Percentiles rank a stretch among this genome's conserved stretches.
phyloP scores from a whole-genome alignment of 2,329 filamentous ascomycete species.

The Coleophoma cylindrospora region DNA sequence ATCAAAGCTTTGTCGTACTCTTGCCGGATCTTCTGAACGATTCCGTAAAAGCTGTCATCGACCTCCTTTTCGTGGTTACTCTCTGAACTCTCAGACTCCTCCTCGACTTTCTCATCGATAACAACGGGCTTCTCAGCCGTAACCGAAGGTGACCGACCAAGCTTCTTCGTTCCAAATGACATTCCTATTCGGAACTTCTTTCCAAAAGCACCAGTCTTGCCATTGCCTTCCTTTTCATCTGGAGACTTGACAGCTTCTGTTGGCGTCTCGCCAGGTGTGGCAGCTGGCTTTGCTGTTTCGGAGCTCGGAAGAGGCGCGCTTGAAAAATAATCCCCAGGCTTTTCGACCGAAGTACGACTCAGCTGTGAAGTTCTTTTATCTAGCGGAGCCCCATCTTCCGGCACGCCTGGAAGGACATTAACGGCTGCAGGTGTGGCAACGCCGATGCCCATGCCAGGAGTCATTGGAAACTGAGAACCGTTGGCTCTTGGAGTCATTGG shows the following conservation, averaged over 20 bases:
- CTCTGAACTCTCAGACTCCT: slow-evolving; percentile 51
- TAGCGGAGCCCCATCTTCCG: slow-evolving; percentile 42
- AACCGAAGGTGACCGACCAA: slow-evolving; percentile 63
- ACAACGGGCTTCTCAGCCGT: slow-evolving; percentile 68
- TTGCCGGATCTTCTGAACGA: slow-evolving; percentile 66
- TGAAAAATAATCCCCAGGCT: slow-evolving; percentile 71
- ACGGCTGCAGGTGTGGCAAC: slow-evolving; percentile 60
- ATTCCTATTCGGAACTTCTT: slow-evolving; percentile 72
- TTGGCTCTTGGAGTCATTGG: slow-evolving; percentile 58
- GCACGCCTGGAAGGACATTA: slow-evolving; percentile 37
- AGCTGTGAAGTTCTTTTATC: slow-evolving; percentile 52
- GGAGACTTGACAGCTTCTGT: slow-evolving; percentile 17
- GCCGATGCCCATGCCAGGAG: slow-evolving; percentile 75
- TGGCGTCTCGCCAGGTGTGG: neutral
- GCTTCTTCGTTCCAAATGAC: slow-evolving; percentile 80
- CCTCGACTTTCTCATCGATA: slow-evolving; percentile 70
- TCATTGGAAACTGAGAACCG: slow-evolving; percentile 56
- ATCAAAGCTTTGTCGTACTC: slow-evolving; percentile 66
- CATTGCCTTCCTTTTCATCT: slow-evolving; percentile 53
- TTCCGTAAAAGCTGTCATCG: slow-evolving; percentile 70
- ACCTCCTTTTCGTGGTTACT: slow-evolving; percentile 62
- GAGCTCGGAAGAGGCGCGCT: slow-evolving; percentile 44
- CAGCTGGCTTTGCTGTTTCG: slow-evolving; percentile 38
- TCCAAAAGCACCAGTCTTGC: slow-evolving; percentile 54
- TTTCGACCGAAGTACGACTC: slow-evolving; percentile 58